phyloP scores from a whole-genome alignment of 768 basidiomycete genomes.

The Leccinellum luteum region DNA sequence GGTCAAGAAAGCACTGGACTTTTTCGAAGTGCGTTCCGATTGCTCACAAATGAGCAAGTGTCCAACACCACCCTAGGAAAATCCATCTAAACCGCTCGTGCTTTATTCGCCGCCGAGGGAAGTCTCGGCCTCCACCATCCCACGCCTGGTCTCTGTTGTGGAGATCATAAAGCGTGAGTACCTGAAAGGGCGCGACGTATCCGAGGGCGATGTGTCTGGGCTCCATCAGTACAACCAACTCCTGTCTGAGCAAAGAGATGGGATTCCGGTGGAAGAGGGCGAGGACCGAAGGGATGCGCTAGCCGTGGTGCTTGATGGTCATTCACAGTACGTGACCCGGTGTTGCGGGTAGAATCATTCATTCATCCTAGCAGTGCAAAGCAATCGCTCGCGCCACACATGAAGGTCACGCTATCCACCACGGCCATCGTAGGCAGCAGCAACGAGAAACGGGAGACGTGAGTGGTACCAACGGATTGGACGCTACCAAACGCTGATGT shows the following conservation, averaged over 20 bases:
- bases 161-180: slow-evolving; percentile 88
- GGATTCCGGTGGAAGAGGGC: slow-evolving; percentile 32
- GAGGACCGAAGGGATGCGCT: slow-evolving; percentile 30
- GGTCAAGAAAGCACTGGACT: slow-evolving; percentile 52
- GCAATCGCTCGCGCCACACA: slow-evolving; percentile 58
- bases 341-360: neutral
- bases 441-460: slow-evolving; percentile 36
- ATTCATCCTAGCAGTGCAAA: slow-evolving; percentile 40
- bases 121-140: slow-evolving; percentile 39
- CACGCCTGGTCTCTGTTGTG: slow-evolving; percentile 70
- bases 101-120: slow-evolving; percentile 57
- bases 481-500: slow-evolving; percentile 6
- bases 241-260: slow-evolving; percentile 39
- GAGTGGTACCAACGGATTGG: slow-evolving; percentile 17
- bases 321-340: slow-evolving; percentile 50
- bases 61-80: slow-evolving; percentile 36
- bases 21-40: slow-evolving; percentile 45
- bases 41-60: neutral
- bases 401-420: slow-evolving; percentile 65
- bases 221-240: slow-evolving; percentile 79
- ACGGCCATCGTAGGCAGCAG: slow-evolving; percentile 40
- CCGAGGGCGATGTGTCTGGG: slow-evolving; percentile 45
- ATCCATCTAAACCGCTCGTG: slow-evolving; percentile 47
- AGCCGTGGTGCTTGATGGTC: slow-evolving; percentile 49
- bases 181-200: slow-evolving; percentile 48